A percentile compares a stretch with the other conserved stretches of the same genome.
Conservation (phyloP, 1,139 yeast genomes). For the Scheffersomyces insectosa region DNA sequence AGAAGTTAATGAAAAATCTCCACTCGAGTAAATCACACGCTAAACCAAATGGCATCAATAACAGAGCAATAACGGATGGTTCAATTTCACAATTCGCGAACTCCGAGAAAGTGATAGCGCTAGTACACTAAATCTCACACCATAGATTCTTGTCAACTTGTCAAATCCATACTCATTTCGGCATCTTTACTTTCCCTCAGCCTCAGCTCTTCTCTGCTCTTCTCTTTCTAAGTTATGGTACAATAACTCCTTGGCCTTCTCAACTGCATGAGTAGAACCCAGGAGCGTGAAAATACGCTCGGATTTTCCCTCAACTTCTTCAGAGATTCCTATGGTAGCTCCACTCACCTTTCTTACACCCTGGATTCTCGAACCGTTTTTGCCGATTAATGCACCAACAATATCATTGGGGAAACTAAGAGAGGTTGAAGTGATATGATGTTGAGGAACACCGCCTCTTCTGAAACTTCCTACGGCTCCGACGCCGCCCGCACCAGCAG, state of each 20-base stretch:
- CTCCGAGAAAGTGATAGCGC: no score
- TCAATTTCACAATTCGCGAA: no score
- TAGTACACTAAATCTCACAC: no score
- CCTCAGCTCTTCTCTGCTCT: constrained; percentile 61
- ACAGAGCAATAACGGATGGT: no score
- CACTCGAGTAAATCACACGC: no score
- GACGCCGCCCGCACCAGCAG: constrained; percentile 18
- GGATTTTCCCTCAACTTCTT: constrained; percentile 62
- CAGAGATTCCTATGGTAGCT: constrained; percentile 77
- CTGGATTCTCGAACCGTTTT: constrained; percentile 82
- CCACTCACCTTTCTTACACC: constrained; percentile 82
- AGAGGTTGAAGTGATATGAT: constrained; percentile 10
- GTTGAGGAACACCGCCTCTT: constrained; percentile 5
- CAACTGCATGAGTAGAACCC: constrained; percentile 66
- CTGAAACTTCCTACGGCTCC: constrained; percentile 5
- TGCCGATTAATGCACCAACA: constrained; percentile 91
- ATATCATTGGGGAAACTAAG: constrained; percentile 68
- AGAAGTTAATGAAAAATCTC: no score
- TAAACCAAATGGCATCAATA: no score
- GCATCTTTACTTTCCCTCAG: constrained; percentile 6
- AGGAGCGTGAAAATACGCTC: constrained; percentile 73
- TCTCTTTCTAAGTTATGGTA: constrained; percentile 78
- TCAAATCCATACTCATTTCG: no score
- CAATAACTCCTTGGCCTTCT: constrained; percentile 67
- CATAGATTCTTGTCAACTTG: no score